Conservation (phyloP, 139 green algal genomes). For the Chlorella sp. region DNA sequence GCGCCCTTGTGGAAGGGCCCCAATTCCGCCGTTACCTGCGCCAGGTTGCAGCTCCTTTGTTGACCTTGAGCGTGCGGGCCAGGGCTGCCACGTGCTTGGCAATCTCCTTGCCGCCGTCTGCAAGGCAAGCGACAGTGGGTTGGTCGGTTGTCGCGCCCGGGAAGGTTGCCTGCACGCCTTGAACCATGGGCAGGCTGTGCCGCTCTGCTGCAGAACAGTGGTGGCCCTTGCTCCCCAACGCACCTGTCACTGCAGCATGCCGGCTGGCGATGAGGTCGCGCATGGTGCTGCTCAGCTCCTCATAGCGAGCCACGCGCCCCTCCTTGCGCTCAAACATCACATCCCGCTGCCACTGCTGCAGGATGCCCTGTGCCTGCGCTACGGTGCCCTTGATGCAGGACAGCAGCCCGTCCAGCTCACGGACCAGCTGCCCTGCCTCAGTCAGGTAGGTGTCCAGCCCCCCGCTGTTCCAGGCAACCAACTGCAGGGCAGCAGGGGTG, state of each 20-base stretch:
- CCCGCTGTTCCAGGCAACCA: slow-evolving; percentile 81
- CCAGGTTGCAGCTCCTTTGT: slow-evolving; percentile 51
- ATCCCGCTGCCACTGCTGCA: slow-evolving; percentile 75
- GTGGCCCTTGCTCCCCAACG: background rate
- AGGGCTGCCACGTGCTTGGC: slow-evolving; percentile 78
- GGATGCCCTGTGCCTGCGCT: slow-evolving; percentile 58
- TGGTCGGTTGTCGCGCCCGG: too few species aligned
- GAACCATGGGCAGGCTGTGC: too few species aligned
- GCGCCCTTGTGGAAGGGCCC: background rate
- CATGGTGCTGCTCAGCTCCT: slow-evolving; percentile 75
- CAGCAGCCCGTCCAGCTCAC: slow-evolving; percentile 75
- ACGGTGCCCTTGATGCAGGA: slow-evolving; percentile 86
- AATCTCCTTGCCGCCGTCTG: slow-evolving; percentile 85
- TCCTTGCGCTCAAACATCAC: slow-evolving; percentile 91
- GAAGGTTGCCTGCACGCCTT: too few species aligned
- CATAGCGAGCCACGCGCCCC: slow-evolving; percentile 74
- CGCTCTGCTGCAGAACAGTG: background rate
- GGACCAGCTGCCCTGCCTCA: slow-evolving; percentile 78
- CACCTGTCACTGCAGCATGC: slow-evolving; percentile 40
- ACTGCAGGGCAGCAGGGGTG: slow-evolving; percentile 19
- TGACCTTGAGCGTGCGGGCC: slow-evolving; percentile 81
- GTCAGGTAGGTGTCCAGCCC: slow-evolving; percentile 84
- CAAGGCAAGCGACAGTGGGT: too few species aligned
- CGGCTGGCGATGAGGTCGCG: slow-evolving; percentile 35
- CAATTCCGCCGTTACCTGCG: background rate